A percentile compares a stretch with the other conserved stretches of the same genome.
Evolutionary conservation across 306 rosid genomes (phyloP).

Genomic region (Vicia faba): DNA sequence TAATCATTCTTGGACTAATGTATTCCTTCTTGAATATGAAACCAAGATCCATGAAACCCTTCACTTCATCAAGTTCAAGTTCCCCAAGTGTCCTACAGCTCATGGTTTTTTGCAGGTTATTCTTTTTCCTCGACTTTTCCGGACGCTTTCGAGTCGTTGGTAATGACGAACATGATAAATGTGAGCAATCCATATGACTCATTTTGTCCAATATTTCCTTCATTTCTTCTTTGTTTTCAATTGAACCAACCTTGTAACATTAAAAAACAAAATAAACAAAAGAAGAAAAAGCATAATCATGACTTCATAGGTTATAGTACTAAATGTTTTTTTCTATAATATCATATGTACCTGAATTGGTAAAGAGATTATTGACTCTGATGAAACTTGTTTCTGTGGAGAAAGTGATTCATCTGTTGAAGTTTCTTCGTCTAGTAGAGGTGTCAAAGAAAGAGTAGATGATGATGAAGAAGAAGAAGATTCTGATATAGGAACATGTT

Average conservation of each 20-base stretch:
- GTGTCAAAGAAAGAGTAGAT: constrained; percentile 41
- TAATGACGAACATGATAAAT: constrained; percentile 52
- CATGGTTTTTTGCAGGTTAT: constrained; percentile 56
- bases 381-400: constrained; percentile 34
- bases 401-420: constrained; percentile 47
- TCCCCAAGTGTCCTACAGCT: constrained; percentile 69
- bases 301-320: background rate
- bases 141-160: constrained; percentile 36
- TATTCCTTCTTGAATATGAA: constrained; percentile 64
- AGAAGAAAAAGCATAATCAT: background rate
- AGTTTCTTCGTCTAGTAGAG: constrained; percentile 44
- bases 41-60: constrained; percentile 88
- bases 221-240: constrained; percentile 39
- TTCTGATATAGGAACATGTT: constrained; percentile 32
- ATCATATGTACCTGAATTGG: constrained; percentile 49
- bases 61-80: constrained; percentile 82
- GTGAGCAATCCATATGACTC: constrained; percentile 39
- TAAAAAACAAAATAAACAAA: background rate
- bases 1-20: constrained; percentile 63
- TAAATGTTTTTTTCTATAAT: background rate
- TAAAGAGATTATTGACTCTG: constrained; percentile 34
- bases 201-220: constrained; percentile 36
- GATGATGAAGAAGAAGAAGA: constrained; percentile 50
- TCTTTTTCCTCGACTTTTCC: constrained; percentile 24
- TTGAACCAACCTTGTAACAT: constrained; percentile 43